Conservation (phyloP, 2,329 filamentous ascomycete species). For the Eutypa lata region DNA sequence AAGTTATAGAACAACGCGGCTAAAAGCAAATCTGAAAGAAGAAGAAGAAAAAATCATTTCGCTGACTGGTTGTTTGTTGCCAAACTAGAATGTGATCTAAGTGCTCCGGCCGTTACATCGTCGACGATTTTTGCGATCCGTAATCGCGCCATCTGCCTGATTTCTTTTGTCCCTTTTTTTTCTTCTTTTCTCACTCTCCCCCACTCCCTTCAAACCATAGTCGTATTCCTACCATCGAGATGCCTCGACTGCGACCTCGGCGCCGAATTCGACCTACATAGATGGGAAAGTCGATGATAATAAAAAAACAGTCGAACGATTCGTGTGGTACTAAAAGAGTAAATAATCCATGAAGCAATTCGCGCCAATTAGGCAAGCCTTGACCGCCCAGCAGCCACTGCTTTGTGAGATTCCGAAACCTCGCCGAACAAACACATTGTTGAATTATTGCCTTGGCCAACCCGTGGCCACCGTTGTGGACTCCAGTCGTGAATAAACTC, state of each 20-base stretch:
- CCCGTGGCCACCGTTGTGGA: slow-evolving; percentile 1
- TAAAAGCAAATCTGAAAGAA: slow-evolving; percentile 19
- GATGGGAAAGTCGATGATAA: slow-evolving; percentile 2
- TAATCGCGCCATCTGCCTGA: neutral
- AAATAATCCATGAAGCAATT: neutral
- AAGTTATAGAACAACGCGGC: slow-evolving; percentile 4
- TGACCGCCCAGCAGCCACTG: slow-evolving; percentile 18
- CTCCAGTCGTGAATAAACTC: neutral
- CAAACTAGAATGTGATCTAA: slow-evolving; percentile 26
- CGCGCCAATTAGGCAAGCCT: slow-evolving; percentile 2
- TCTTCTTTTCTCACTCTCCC: slow-evolving; percentile 7
- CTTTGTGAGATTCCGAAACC: slow-evolving; percentile 4
- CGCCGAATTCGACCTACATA: slow-evolving; percentile 3
- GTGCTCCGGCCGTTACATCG: slow-evolving; percentile 6
- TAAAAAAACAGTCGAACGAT: slow-evolving; percentile 5
- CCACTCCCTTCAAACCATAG: slow-evolving; percentile 12
- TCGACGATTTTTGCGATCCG: neutral
- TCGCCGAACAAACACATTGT: slow-evolving; percentile 3
- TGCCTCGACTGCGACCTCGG: slow-evolving; percentile 9
- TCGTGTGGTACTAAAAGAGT: neutral
- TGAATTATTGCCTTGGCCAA: slow-evolving; percentile 8
- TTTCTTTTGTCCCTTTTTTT: slow-evolving; percentile 9
- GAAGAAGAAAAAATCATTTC: slow-evolving; percentile 4
- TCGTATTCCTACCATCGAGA: slow-evolving; percentile 6
- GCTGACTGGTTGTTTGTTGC: slow-evolving; percentile 25